Evolutionary conservation across 768 basidiomycete species (phyloP).

Genomic region (Termitomyces heimii): DNA sequence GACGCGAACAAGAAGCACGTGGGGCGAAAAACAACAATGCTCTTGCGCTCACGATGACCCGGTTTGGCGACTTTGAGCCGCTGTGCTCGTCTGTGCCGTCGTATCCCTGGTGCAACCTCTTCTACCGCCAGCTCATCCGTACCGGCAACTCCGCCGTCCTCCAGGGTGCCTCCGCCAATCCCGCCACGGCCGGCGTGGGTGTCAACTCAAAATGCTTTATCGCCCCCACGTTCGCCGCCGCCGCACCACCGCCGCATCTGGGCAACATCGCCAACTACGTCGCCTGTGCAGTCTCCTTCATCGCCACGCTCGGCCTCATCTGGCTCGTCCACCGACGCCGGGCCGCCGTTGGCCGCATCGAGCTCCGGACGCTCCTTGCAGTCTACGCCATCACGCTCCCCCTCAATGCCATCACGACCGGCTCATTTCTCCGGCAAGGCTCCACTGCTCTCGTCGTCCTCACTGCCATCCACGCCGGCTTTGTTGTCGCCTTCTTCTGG

Average conservation of each 20-base stretch:
- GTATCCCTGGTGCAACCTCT: conserved; percentile 92
- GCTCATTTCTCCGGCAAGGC: conserved; percentile 76
- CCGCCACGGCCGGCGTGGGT: conserved; percentile 67
- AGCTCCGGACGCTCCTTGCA: conserved; percentile 60
- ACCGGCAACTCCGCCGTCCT: conserved; percentile 33
- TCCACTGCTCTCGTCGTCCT: conserved; percentile 61
- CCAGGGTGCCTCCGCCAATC: conserved; percentile 37
- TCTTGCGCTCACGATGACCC: conserved; percentile 26
- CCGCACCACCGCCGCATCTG: conserved; percentile 33
- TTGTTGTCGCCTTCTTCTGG: conserved; percentile 79
- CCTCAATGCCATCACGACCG: conserved; percentile 78
- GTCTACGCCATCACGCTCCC: conserved; percentile 69
- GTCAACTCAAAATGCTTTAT: conserved; percentile 81
- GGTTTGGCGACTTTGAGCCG: conserved; percentile 69
- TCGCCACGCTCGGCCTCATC: conserved; percentile 54
- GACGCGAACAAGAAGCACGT: not conserved
- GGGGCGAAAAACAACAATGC: not conserved
- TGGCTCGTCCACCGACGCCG: conserved; percentile 55
- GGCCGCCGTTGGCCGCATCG: conserved; percentile 87
- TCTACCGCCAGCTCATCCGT: conserved; percentile 62
- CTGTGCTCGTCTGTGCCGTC: conserved; percentile 68
- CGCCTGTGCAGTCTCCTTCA: conserved; percentile 66
- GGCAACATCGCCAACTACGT: conserved; percentile 88
- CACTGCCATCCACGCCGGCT: conserved; percentile 73
- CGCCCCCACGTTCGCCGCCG: conserved; percentile 47